Evolutionary conservation across 1,139 yeast species (phyloP), one percentile per base, ranked within the genome.

Genomic region (Petasospora fabianii): DNA sequence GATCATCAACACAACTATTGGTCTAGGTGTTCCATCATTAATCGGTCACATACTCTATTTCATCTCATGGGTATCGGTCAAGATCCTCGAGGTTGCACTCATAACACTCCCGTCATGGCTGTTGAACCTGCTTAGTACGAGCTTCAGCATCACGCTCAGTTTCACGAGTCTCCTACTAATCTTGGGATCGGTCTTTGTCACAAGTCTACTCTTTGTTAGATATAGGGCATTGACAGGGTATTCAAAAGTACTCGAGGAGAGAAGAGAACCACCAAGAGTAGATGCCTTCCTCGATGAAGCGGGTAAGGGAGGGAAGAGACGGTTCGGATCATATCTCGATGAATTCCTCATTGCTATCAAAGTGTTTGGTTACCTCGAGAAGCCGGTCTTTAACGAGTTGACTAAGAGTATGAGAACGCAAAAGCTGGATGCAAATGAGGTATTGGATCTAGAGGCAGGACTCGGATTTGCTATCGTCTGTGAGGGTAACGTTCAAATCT

Each of bases 331-430:
- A 19, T 90, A 88, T 56, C 66, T 92, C 42, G 97, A 92, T 58
- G 96, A 90, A 56, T 92, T 92, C 53, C 65, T 92, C 35, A 75
- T 85, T 40, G 97, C 97, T 1, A 86, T 92, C 49, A 88, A 87
- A 61, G 86, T 92, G 15, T 92, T 92, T 65, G 98, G 98, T 1
- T 90, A 90, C 59, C 67, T 92, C 40, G 98, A 92, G 51, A 73
- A 83, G 43, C 84, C 85, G 2, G 97, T 92, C 2, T 90, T 92
- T 59, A 95, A 90, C 56, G 97, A 90, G 55, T 69, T 92, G 50
- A 90, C 97, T 6, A 83, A 85, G 54, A 85, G 84, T 45, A 85
- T 92, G 90, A 84, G 86, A 36, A 92, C 97, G 1, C 90, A 87
- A 56, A 84, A 86, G 49, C 61, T 92, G 31, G 80, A 80, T 24